Base-by-base conservation (phyloP, 805 yeast genomes). In the Debaryomyces castellii region DNA sequence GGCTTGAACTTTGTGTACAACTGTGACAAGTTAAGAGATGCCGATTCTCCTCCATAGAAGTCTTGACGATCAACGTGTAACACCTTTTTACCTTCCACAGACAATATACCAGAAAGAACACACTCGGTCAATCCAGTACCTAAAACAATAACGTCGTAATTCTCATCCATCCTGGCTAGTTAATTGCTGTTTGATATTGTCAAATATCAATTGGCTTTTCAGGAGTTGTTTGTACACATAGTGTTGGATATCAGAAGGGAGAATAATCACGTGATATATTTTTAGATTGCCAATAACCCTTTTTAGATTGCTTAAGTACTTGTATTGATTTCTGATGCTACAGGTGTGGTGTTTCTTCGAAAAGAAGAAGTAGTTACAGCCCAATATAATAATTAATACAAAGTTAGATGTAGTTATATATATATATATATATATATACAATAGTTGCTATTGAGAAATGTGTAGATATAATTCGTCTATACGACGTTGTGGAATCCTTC, bases 31-130 rank as follows among this genome's bases (percentile, higher is more conserved):
- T 86, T 86, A 58, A 89, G 77, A 5, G 96, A 87, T 12, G 96
- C 96, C 48, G 90, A 81, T 64, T 89, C 96, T 38, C 87, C 99
- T 42, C 99, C 99, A 56, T 94, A 94, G 64, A 90, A 95, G 64
- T 89, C 95, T 68, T 94, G 97, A 58, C 90, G 85, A 66, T 94
- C 99, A 51, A 94, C 90, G 69, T 94, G 99, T 46, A 94, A 77
- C 6, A 94, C 98, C 63, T 94, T 94, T 75, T 94, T 92, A 51
- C 98, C 98, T 61, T 94, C 98, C n/a, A 92, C 96, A 8, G 97
- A 89, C 39, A 94, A 77, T 43, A 94, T 70, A 3, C 99, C 99
- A 1, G 97, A 89, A 38, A 94, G 78, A 49, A 94, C 86, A 73
- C 99, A 94, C 67, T 94, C 99, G 39, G 97, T 92, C 52, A 94